Evolutionary conservation across 2,329 filamentous ascomycete species (phyloP), one percentile per base, ranked within the genome.

Genomic region (Diaporthe sp.): DNA sequence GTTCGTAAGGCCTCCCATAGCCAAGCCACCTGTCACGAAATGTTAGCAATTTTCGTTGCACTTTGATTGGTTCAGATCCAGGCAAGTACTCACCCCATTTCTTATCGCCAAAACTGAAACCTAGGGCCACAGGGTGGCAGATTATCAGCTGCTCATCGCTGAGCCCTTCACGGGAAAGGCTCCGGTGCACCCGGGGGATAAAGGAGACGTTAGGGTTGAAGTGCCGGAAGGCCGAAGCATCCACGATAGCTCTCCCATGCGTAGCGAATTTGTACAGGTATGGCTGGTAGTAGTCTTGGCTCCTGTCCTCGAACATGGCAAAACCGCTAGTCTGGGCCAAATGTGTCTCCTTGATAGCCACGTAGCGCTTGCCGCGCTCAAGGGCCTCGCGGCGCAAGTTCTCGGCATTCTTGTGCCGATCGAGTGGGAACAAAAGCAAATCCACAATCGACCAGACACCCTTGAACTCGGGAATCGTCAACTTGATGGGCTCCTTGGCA

Each of bases 41-140:
- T 9, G 1, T 49, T 17, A 49, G 44, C 44, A 49, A 22, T 9
- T 9, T 22, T 22, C 44, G 7, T 49, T 4, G 2, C 9, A 2
- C 1, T 5, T 0, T 3, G 0, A 49, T 19, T 19, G 2, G 7
- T 0, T 22, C 13, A 7, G 7, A 8, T 49, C 19, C 44, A 49
- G 19, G 2, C 7, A 19, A 49, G 19, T 22, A 4, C 44, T 49
- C 44, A 49, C 44, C 44, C 44, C 44, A 49, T 49, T 49, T 19
- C 44, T 49, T 49, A 49, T 49, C 44, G 4, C 44, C 44, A 49
- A 49, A 49, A 7, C 44, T 49, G 44, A 49, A 49, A 4, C 44
- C 44, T 8, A 49, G 44, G 44, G 44, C 44, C 8, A 49, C 44
- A 49, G 44, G 44, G 7, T 49, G 44, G 44, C 44, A 49, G 44